Conservation (phyloP, 257 asterid species). For the Ophiorrhiza pumila region DNA sequence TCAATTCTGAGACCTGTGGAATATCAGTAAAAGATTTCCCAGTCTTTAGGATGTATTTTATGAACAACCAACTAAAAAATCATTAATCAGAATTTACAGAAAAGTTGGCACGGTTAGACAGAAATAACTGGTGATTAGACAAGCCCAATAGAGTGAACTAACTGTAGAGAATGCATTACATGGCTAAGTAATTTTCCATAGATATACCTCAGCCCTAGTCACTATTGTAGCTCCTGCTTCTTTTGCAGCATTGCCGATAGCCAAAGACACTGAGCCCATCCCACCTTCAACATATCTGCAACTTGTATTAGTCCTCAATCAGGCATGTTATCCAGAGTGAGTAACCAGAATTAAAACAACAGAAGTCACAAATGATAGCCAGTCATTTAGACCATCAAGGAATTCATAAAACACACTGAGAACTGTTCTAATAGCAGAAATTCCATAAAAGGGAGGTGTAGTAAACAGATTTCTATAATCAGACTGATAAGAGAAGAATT, state of each 20-base stretch:
- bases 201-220: slow-evolving; percentile 76
- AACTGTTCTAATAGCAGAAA: neutral
- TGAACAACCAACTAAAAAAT: neutral
- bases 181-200: slow-evolving; percentile 18
- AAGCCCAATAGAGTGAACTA: neutral
- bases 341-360: slow-evolving; percentile 16
- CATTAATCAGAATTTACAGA: neutral
- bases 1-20: slow-evolving; percentile 63
- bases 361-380: slow-evolving; percentile 1
- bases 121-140: neutral
- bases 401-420: neutral
- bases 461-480: neutral
- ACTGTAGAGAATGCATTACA: slow-evolving; percentile 5
- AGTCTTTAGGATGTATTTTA: neutral
- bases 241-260: slow-evolving; percentile 71
- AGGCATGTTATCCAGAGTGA: slow-evolving; percentile 6
- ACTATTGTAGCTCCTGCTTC: slow-evolving; percentile 87
- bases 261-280: slow-evolving; percentile 92
- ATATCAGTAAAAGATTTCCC: slow-evolving; percentile 6
- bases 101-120: neutral
- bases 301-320: slow-evolving; percentile 20
- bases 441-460: neutral
- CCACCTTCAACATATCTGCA: slow-evolving; percentile 96
- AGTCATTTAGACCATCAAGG: slow-evolving; percentile 7
- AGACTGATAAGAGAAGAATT: neutral